Conservation (phyloP, 2,329 filamentous ascomycete species). For the Diaporthe australafricana region DNA sequence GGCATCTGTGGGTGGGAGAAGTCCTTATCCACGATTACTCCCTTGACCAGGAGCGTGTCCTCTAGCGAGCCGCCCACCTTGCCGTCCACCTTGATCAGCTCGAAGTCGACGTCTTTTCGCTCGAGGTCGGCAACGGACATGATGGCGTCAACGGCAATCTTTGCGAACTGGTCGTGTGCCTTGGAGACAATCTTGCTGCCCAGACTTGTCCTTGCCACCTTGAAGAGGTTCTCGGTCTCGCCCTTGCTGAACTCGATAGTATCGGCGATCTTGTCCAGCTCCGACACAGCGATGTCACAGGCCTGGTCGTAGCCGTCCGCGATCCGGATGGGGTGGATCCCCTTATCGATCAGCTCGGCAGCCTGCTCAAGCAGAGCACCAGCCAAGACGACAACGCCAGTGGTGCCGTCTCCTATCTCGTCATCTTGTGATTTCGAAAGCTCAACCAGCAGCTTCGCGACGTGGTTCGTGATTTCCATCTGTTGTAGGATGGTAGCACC, state of each 20-base stretch:
- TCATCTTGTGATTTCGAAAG: slow-evolving; percentile 99
- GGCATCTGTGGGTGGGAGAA: slow-evolving; percentile 99
- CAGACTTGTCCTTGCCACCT: slow-evolving; percentile 94
- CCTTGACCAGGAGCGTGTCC: slow-evolving; percentile 94
- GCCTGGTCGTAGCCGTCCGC: slow-evolving; percentile 98
- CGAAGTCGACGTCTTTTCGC: slow-evolving; percentile 97
- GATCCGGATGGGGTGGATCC: slow-evolving; percentile 98
- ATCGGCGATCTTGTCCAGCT: slow-evolving; percentile 94
- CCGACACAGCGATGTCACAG: slow-evolving; percentile 93
- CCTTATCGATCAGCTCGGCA: slow-evolving; percentile 98
- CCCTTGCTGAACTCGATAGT: slow-evolving; percentile 85
- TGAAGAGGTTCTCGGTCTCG: slow-evolving; percentile 86
- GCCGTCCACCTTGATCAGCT: slow-evolving; percentile 98
- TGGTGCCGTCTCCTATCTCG: slow-evolving; percentile 98
- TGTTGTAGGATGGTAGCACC: slow-evolving; percentile 96
- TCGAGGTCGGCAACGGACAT: slow-evolving; percentile 96
- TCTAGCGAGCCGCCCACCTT: slow-evolving; percentile 96
- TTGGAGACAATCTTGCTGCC: slow-evolving; percentile 99
- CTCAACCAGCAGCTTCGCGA: slow-evolving; percentile 95
- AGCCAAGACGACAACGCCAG: slow-evolving; percentile 95
- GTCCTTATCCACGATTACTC: slow-evolving; percentile 99
- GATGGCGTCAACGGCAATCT: slow-evolving; percentile 97
- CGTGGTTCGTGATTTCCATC: slow-evolving; percentile 99
- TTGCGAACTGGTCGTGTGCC: slow-evolving; percentile 96
- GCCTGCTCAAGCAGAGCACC: slow-evolving; percentile 96